phyloP scores from a whole-genome alignment of 805 yeast species.

The Peterozyma xylosa region DNA sequence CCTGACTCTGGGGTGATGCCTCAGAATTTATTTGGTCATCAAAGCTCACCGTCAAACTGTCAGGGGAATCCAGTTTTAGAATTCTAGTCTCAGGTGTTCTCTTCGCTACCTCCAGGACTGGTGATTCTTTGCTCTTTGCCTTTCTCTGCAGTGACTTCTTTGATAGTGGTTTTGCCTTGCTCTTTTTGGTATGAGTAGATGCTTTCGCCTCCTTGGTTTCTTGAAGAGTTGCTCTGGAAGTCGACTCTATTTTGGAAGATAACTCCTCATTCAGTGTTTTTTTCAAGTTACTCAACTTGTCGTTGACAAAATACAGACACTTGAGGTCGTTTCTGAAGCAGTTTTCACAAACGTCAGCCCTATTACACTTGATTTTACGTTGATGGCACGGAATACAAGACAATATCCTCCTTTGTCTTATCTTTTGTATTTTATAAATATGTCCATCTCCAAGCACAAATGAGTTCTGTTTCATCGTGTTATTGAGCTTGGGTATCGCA shows the following conservation, averaged over 20 bases:
- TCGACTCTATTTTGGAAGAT: background rate
- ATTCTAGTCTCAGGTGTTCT: too few relatives aligned
- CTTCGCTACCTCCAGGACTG: too few relatives aligned
- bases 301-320: conserved; percentile 53
- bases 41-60: too few relatives aligned
- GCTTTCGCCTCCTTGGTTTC: too few relatives aligned
- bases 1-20: too few relatives aligned
- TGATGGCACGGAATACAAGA: conserved; percentile 60
- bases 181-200: too few relatives aligned
- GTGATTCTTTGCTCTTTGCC: too few relatives aligned
- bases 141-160: too few relatives aligned
- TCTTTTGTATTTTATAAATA: conserved; percentile 52
- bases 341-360: conserved; percentile 45
- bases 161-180: too few relatives aligned
- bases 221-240: background rate
- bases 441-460: conserved; percentile 39
- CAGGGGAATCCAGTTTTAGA: too few relatives aligned
- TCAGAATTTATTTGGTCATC: too few relatives aligned
- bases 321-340: conserved; percentile 41
- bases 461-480: conserved; percentile 10
- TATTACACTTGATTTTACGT: conserved; percentile 60
- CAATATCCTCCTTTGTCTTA: conserved; percentile 51
- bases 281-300: conserved; percentile 36
- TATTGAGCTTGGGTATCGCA: conserved; percentile 1
- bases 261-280: conserved; percentile 5